Evolutionary conservation across 306 rosid species (phyloP), one percentile per base, ranked within the genome.

Genomic region (Sechiopsis laciniata): DNA sequence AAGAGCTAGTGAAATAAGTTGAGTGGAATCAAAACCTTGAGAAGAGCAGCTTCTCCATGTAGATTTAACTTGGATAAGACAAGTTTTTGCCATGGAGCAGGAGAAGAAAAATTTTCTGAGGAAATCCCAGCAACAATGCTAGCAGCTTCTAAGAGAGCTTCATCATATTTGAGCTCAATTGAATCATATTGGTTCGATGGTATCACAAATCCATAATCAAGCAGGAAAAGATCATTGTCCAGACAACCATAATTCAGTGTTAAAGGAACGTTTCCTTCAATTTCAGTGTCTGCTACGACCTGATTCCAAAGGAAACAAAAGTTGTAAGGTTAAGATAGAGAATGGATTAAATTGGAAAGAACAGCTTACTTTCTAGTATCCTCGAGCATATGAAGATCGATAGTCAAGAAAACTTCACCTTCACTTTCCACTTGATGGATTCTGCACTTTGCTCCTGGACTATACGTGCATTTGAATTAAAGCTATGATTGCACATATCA

Each of bases 401-500:
- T 3, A 17, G 29, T 68, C 67, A 35, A 26, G 40, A 68, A 20
- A 72, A 59, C 57, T 80, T 75, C 77, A 80, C 97, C 96, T 87
- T 91, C 78, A 91, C 95, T 78, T 81, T 86, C 84, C 86, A 80
- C 76, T 82, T 82, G 58, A 17, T n/a, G 57, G 67, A 77, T 37
- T 59, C 76, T 8, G 75, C 74, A 80, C 83, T 88, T 79, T 89
- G 88, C 61, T 94, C 96, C 82, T 94, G 97, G 81, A 90, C 84
- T 76, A 94, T 88, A 75, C 75, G 76, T 12, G 88, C 90, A 86
- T 90, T 94, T 10, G 98, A 88, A 71, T 76, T 64, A 79, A 94
- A 94, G 90, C 95, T 89, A 75, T 94, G 98, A 79, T 94, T 94
- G 86, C 98, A 94, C 98, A 90, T 90, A 82, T 94, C 97, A 29